Percentiles rank a stretch among this genome's conserved stretches.
Evolutionary conservation across 257 asterid genomes (phyloP).

Genomic region (Leonotis leonurus): DNA sequence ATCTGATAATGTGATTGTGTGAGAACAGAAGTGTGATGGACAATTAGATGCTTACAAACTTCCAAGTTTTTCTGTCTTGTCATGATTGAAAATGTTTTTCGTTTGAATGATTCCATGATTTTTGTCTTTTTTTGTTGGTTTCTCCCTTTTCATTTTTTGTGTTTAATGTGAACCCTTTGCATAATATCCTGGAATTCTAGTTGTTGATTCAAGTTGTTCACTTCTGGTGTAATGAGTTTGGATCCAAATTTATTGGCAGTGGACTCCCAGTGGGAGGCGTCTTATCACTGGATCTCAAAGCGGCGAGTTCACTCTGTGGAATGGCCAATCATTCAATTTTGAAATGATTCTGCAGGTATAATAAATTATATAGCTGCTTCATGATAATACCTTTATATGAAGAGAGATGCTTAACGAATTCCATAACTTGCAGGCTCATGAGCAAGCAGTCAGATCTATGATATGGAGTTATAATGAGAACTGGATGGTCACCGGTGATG

Average conservation of each 20-base stretch:
- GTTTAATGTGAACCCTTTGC: neutral
- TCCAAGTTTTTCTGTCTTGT: constrained; percentile 1
- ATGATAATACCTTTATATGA: neutral
- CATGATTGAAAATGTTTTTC: neutral
- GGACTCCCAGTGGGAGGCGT: constrained; percentile 99
- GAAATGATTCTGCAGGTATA: constrained; percentile 97
- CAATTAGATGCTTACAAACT: neutral
- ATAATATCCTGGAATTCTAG: neutral
- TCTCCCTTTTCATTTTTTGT: neutral
- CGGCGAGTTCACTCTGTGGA: constrained; percentile 99
- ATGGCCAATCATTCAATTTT: constrained; percentile 94
- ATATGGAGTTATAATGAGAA: constrained; percentile 97
- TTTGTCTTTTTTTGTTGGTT: neutral
- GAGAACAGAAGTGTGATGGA: neutral
- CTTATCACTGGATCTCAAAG: constrained; percentile 98
- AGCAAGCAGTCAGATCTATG: constrained; percentile 98
- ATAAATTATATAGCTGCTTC: constrained; percentile 12
- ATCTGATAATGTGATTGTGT: neutral
- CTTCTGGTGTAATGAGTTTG: constrained; percentile 20
- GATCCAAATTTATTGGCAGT: constrained; percentile 40
- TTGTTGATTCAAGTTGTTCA: constrained; percentile 2
- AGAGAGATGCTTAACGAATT: constrained; percentile 9
- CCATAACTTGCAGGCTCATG: constrained; percentile 77
- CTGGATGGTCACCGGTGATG: constrained; percentile 99
- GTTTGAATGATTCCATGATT: neutral